Evolutionary conservation across 257 asterid species (phyloP), one percentile per base, ranked within the genome.

Genomic region (Solanum infundibuliforme): DNA sequence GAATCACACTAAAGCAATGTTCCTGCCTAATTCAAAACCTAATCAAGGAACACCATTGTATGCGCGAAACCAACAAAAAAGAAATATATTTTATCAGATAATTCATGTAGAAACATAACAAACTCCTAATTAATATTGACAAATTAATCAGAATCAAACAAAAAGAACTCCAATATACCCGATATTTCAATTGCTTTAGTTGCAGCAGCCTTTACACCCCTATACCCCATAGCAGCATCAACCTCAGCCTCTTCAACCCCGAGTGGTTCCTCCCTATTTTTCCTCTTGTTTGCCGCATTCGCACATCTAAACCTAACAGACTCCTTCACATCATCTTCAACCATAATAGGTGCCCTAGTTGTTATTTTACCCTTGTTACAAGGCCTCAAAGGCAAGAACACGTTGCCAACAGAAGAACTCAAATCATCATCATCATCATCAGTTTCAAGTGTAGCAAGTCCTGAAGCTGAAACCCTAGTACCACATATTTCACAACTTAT

Each of bases 401-500:
- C 98, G 88, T 90, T 92, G 9, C 98, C 98, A 84, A 96, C 89
- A 27, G 93, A 89, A 87, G 94, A 90, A 73, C 87, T 90, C 91
- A 90, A 8, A 52, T 90, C 89, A 46, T 90, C 90, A 10, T 86
- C 65, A 55, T 55, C 87, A 39, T 93, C 98, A 86, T 90, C 94
- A 75, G 91, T 75, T 87, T 94, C 99, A 20, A 96, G 93, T 31
- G 91, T 86, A 16, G 97, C 90, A 5, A 91, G 87, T 38, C 93
- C 83, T 39, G 96, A 90, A 84, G 97, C 94, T 5, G 98, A 92
- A 46, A 89, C 95, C 90, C 98, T 92, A 65, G 92, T 89, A 25
- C 98, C 95, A 48, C 99, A 97, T 4, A 94, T 90, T 86, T 94
- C 94, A 90, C 99, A 97, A 2, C 62, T 76, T 21, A 91, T 16